Conservation (phyloP, 345 rosid species). For the Sapria himalayana region DNA sequence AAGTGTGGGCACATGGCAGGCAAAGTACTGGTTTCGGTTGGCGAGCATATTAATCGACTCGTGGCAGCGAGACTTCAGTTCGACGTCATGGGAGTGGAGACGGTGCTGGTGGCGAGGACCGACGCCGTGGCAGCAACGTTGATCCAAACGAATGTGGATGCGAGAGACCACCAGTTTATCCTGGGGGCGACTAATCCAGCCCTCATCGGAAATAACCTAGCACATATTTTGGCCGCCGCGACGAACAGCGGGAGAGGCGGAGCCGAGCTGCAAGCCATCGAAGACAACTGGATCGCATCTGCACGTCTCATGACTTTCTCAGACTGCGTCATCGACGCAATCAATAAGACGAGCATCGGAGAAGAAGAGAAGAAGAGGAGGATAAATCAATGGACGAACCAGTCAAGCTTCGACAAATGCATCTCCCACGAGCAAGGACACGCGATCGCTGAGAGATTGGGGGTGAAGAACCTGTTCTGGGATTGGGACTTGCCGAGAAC, state of each 20-base stretch:
- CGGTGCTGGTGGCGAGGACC: constrained; percentile 75
- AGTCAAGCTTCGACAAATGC: constrained; percentile 48
- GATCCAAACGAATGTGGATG: constrained; percentile 70
- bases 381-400: constrained; percentile 48
- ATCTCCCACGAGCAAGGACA: constrained; percentile 47
- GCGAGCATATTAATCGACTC: constrained; percentile 77
- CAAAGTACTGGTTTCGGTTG: constrained; percentile 76
- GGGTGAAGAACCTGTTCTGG: constrained; percentile 71
- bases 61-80: constrained; percentile 92
- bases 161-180: constrained; percentile 83
- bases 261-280: constrained; percentile 51
- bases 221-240: constrained; percentile 44
- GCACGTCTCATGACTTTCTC: constrained; percentile 74
- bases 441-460: constrained; percentile 50
- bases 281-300: constrained; percentile 59
- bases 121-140: constrained; percentile 74
- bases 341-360: constrained; percentile 31
- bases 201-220: constrained; percentile 42
- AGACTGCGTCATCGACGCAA: constrained; percentile 36
- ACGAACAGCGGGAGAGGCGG: constrained; percentile 67
- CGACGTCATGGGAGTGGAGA: constrained; percentile 88
- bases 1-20: constrained; percentile 98
- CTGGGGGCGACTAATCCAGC: constrained; percentile 69
- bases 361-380: constrained; percentile 42
- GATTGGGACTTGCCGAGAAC: constrained; percentile 94